Evolutionary conservation across 345 rosid genomes (phyloP).

Genomic region (Lepidium africanum): DNA sequence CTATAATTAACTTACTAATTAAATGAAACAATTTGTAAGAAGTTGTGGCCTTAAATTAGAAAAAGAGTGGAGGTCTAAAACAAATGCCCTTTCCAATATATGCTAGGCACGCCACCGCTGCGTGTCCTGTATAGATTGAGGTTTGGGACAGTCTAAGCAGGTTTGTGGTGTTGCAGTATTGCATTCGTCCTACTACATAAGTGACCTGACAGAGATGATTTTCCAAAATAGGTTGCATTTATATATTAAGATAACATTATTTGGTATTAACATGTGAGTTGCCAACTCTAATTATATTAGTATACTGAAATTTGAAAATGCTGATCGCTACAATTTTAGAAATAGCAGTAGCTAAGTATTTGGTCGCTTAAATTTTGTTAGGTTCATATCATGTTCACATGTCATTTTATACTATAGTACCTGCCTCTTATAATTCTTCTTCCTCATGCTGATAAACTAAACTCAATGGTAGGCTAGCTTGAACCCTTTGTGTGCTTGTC

Average conservation of each 20-base stretch:
- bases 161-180: neutral
- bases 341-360: neutral
- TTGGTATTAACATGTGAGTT: neutral
- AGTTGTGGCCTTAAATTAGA: no score
- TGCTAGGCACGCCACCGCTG: no score
- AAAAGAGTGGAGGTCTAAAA: no score
- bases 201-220: neutral
- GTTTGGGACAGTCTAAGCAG: conserved; percentile 1
- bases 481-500: neutral
- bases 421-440: neutral
- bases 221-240: neutral
- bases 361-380: neutral
- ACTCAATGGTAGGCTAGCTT: neutral
- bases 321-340: neutral
- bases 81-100: no score
- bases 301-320: conserved; percentile 2
- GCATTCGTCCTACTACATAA: neutral
- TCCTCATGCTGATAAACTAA: neutral
- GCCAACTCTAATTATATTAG: neutral
- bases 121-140: neutral
- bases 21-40: no score
- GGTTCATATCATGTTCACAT: neutral
- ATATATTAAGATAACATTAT: neutral
- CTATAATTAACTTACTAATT: no score
- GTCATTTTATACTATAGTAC: neutral